Percentiles rank a stretch among this genome's conserved stretches.
Evolutionary conservation across 805 yeast genomes (phyloP).

Genomic region (Yamadazyma insecticola): DNA sequence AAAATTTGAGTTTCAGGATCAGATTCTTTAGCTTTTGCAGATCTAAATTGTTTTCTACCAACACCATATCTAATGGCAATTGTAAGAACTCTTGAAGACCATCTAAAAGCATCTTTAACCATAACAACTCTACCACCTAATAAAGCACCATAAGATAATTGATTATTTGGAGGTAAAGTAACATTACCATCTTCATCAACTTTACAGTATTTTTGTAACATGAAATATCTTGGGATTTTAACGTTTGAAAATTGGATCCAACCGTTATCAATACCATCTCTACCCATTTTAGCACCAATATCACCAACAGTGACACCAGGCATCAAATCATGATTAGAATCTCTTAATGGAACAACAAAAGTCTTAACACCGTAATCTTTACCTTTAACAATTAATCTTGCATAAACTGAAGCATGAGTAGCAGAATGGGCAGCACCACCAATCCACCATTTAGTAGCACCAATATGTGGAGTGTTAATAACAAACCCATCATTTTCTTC

Average conservation of each 20-base stretch:
- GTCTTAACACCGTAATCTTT: slow-evolving; percentile 45
- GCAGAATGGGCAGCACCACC: slow-evolving; percentile 48
- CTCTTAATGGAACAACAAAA: slow-evolving; percentile 43
- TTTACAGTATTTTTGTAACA: slow-evolving; percentile 43
- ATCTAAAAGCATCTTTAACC: slow-evolving; percentile 41
- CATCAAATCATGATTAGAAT: slow-evolving; percentile 36
- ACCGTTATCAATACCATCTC: slow-evolving; percentile 46
- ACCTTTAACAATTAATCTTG: slow-evolving; percentile 40
- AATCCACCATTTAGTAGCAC: slow-evolving; percentile 50
- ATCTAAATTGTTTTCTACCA: slow-evolving; percentile 42
- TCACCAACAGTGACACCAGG: slow-evolving; percentile 44
- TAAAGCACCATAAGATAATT: slow-evolving; percentile 40
- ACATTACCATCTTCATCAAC: slow-evolving; percentile 37
- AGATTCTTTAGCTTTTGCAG: slow-evolving; percentile 24
- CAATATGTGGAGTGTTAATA: slow-evolving; percentile 43
- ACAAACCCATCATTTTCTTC: slow-evolving; percentile 36
- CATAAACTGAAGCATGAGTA: slow-evolving; percentile 39
- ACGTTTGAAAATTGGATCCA: slow-evolving; percentile 45
- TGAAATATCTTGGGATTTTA: slow-evolving; percentile 40
- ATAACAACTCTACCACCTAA: slow-evolving; percentile 43
- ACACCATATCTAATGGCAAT: slow-evolving; percentile 42
- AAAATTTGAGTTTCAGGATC: slow-evolving; percentile 36
- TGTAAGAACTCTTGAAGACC: slow-evolving; percentile 37
- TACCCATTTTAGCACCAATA: slow-evolving; percentile 46
- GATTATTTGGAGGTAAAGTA: slow-evolving; percentile 39